Evolutionary conservation across 345 rosid genomes (phyloP).

Genomic region (Citrus sp.): DNA sequence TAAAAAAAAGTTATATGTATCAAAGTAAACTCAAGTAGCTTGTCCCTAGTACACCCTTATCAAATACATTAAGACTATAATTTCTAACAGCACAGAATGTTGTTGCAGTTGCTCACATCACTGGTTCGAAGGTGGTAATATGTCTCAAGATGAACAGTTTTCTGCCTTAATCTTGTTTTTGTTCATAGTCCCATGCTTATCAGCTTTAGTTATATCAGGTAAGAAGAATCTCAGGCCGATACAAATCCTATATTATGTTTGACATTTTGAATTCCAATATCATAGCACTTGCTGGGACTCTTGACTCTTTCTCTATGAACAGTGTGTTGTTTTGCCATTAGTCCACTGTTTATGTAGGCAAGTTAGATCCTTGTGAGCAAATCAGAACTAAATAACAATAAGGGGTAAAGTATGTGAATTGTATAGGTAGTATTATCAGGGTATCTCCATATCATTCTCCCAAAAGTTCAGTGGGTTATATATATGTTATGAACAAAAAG

Average conservation of each 20-base stretch:
- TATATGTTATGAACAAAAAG: no score
- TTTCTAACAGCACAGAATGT: slow-evolving; percentile 12
- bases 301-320: neutral
- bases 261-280: neutral
- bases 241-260: neutral
- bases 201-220: neutral
- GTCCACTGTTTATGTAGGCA: neutral
- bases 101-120: slow-evolving; percentile 78
- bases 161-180: neutral
- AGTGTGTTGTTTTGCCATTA: neutral
- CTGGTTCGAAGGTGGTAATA: slow-evolving; percentile 78
- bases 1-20: no score
- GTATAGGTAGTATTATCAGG: no score
- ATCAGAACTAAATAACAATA: no score
- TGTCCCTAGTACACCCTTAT: neutral
- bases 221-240: neutral
- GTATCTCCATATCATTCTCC: no score
- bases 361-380: neutral
- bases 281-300: neutral
- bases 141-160: neutral
- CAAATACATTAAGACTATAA: neutral
- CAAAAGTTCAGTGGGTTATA: no score
- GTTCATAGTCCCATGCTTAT: neutral
- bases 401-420: no score
- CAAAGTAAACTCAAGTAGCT: neutral